Conservation (phyloP, 768 basidiomycete genomes). For the Naematelia encephala region DNA sequence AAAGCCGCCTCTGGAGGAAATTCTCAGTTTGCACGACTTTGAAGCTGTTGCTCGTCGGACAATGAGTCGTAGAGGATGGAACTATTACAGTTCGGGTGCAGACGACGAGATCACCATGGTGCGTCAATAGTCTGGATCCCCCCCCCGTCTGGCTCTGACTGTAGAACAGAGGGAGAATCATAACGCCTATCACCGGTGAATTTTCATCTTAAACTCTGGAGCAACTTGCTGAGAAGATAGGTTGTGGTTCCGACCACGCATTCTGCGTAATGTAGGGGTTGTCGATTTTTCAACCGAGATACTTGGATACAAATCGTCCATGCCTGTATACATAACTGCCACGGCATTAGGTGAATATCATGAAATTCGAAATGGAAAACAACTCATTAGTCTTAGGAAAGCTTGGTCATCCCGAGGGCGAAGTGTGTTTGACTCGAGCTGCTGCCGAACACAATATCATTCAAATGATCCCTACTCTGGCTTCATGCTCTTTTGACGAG, state of each 20-base stretch:
- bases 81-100: constrained; percentile 80
- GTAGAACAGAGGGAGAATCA: constrained; percentile 68
- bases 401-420: constrained; percentile 89
- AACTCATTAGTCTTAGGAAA: constrained; percentile 55
- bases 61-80: constrained; percentile 69
- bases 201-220: constrained; percentile 22
- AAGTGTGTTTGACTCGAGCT: constrained; percentile 82
- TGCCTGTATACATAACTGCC: constrained; percentile 76
- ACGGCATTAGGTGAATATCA: constrained; percentile 16
- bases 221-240: constrained; percentile 57
- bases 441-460: constrained; percentile 74
- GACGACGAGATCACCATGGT: constrained; percentile 75
- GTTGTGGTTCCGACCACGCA: constrained; percentile 81
- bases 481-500: constrained; percentile 94
- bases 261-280: constrained; percentile 75
- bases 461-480: constrained; percentile 89
- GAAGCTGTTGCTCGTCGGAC: constrained; percentile 75
- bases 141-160: constrained; percentile 2
- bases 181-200: constrained; percentile 79
- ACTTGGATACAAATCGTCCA: constrained; percentile 67
- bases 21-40: constrained; percentile 75
- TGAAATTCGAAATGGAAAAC: neutral
- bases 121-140: constrained; percentile 30
- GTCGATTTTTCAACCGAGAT: constrained; percentile 82
- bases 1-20: constrained; percentile 51